A percentile compares a stretch with the other conserved stretches of the same genome.
These are phyloP conservation scores for Medicago arabica DNA, from an alignment of 306 rosid species.

Conservation along the genomic window DNA sequence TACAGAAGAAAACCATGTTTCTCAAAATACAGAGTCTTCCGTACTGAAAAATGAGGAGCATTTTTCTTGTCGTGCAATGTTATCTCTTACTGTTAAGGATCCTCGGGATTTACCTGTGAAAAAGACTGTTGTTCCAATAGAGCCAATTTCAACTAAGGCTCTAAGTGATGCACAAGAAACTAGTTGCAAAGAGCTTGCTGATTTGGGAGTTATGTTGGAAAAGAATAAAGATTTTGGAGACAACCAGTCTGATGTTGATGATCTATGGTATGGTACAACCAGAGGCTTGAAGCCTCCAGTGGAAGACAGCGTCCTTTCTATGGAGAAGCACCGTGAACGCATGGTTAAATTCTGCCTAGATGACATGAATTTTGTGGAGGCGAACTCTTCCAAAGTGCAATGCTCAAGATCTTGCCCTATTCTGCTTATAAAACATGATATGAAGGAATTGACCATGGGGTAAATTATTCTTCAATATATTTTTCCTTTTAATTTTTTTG, in stretches of 20 bases:
- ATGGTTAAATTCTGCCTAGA: conserved; percentile 66
- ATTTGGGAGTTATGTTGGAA: conserved; percentile 34
- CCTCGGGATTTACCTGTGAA: conserved; percentile 64
- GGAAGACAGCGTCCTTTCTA: conserved; percentile 63
- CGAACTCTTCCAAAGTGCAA: conserved; percentile 48
- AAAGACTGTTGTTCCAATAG: conserved; percentile 38
- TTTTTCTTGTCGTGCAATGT: conserved; percentile 55
- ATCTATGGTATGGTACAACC: conserved; percentile 65
- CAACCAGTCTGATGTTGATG: conserved; percentile 35
- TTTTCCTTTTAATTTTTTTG: conserved; percentile 30
- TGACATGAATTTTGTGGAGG: conserved; percentile 46
- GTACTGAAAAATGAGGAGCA: conserved; percentile 49
- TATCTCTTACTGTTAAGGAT: conserved; percentile 70
- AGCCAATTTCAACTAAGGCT: conserved; percentile 46
- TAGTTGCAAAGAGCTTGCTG: conserved; percentile 42
- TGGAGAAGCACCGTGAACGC: conserved; percentile 59
- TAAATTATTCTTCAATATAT: conserved; percentile 30
- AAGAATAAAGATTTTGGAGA: conserved; percentile 40
- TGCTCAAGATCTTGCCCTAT: conserved; percentile 72
- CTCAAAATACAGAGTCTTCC: conserved; percentile 43
- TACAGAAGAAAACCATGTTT: conserved; percentile 44
- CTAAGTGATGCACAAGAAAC: conserved; percentile 44
- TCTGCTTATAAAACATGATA: conserved; percentile 68
- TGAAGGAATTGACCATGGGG: conserved; percentile 45
- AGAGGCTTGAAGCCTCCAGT: conserved; percentile 63